Percentiles rank a stretch among this genome's conserved stretches.
Evolutionary conservation across 768 basidiomycete species (phyloP).

Genomic region (Lentinus brumalis): DNA sequence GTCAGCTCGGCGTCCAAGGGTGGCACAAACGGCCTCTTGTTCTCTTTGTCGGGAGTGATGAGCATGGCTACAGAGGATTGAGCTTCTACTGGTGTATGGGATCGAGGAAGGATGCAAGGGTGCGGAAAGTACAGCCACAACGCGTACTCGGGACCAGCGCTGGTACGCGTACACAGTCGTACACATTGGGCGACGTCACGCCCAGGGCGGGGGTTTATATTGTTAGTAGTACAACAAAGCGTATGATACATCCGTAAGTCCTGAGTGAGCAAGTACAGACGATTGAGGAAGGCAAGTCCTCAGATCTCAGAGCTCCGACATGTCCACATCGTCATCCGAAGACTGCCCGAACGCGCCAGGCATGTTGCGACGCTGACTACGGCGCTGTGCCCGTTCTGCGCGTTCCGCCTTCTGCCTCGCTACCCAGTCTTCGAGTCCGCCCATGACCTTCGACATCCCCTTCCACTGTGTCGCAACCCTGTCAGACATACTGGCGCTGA

Average conservation of each 20-base stretch:
- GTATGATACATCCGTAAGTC: too few relatives aligned
- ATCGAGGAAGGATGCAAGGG: neutral
- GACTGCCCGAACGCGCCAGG: constrained; percentile 22
- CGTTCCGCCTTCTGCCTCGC: constrained; percentile 51
- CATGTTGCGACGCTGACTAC: constrained; percentile 14
- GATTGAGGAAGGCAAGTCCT: too few relatives aligned
- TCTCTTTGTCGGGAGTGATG: constrained; percentile 12
- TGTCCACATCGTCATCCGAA: neutral
- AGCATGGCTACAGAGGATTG: constrained; percentile 1
- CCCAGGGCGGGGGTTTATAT: too few relatives aligned
- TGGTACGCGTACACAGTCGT: too few relatives aligned
- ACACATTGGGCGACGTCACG: too few relatives aligned
- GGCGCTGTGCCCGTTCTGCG: constrained; percentile 24
- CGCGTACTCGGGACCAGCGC: neutral
- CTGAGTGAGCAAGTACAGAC: too few relatives aligned
- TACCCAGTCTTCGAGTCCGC: constrained; percentile 72
- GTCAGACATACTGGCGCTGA: neutral
- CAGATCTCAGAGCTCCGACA: too few relatives aligned
- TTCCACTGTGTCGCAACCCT: constrained; percentile 59
- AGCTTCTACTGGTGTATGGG: neutral
- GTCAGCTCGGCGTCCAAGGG: constrained; percentile 26
- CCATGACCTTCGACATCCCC: constrained; percentile 73
- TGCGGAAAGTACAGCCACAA: neutral
- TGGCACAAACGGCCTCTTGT: neutral
- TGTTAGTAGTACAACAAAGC: too few relatives aligned